These are phyloP conservation scores for Elsinoe ampelina DNA, from an alignment of 2,329 filamentous ascomycete species.

Conservation along the genomic window DNA sequence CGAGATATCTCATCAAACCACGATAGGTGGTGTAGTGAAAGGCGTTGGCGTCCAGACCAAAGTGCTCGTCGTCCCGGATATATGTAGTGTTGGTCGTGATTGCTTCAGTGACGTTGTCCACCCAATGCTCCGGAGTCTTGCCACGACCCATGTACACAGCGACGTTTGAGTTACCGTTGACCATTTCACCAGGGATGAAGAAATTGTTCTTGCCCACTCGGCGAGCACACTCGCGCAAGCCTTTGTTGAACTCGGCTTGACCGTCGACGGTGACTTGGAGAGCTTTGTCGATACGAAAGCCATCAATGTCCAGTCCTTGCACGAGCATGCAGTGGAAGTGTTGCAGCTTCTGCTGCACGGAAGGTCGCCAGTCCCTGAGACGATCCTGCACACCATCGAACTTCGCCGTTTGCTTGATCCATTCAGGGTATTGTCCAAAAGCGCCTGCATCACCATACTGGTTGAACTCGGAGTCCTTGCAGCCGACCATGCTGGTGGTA, in stretches of 20 bases:
- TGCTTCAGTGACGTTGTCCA: constrained; percentile 39
- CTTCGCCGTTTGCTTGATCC: constrained; percentile 55
- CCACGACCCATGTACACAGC: constrained; percentile 55
- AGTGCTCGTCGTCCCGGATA: constrained; percentile 43
- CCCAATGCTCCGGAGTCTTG: constrained; percentile 46
- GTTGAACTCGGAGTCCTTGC: constrained; percentile 2
- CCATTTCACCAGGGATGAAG: constrained; percentile 55
- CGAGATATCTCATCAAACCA: constrained; percentile 51
- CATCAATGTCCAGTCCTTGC: constrained; percentile 54
- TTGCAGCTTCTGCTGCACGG: constrained; percentile 48
- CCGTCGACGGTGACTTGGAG: constrained; percentile 55
- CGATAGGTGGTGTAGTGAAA: constrained; percentile 59
- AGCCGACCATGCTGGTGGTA: constrained; percentile 24
- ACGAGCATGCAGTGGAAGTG: constrained; percentile 57
- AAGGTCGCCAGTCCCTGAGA: constrained; percentile 53
- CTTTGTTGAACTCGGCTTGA: constrained; percentile 48
- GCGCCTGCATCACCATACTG: constrained; percentile 55
- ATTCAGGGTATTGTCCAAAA: constrained; percentile 55
- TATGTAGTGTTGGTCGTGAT: constrained; percentile 42
- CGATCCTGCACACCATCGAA: constrained; percentile 60
- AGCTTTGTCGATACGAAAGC: constrained; percentile 58
- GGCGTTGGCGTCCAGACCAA: constrained; percentile 50
- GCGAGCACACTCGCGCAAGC: constrained; percentile 49
- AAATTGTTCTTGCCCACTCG: constrained; percentile 54
- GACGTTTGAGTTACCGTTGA: constrained; percentile 51